phyloP scores from a whole-genome alignment of 1,139 yeast species.

The Dujonia santamariae region DNA sequence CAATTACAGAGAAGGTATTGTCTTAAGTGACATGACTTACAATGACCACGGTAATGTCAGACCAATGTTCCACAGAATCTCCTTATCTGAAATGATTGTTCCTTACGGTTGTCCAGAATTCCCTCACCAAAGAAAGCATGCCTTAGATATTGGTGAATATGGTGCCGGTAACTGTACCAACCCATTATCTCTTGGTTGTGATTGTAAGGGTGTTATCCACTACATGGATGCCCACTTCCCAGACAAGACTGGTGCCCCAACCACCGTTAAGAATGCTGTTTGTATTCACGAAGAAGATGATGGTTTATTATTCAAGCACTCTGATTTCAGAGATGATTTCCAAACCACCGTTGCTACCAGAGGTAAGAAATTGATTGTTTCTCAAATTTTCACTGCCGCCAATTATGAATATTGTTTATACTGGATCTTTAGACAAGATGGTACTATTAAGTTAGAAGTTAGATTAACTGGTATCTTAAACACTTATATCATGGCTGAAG shows the following conservation, averaged over 20 bases:
- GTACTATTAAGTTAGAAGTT: constrained; percentile 73
- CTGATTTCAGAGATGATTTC: constrained; percentile 79
- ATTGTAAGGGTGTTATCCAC: constrained; percentile 81
- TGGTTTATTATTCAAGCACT: constrained; percentile 70
- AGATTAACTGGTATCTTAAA: constrained; percentile 80
- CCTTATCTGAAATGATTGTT: constrained; percentile 79
- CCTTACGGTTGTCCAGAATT: constrained; percentile 79
- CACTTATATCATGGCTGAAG: constrained; percentile 61
- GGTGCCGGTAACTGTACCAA: constrained; percentile 87
- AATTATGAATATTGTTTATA: constrained; percentile 82
- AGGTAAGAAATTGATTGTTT: constrained; percentile 68
- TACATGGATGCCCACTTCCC: constrained; percentile 75
- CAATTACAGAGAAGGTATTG: constrained; percentile 84
- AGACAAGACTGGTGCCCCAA: constrained; percentile 63
- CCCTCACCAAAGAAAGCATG: constrained; percentile 83
- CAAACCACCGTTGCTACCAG: constrained; percentile 73
- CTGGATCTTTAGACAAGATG: constrained; percentile 82
- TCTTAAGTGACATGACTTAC: constrained; percentile 67
- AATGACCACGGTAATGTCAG: constrained; percentile 71
- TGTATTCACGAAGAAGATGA: constrained; percentile 85
- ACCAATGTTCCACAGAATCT: constrained; percentile 74
- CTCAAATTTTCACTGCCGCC: constrained; percentile 83
- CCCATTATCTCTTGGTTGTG: constrained; percentile 75
- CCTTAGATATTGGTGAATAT: constrained; percentile 82
- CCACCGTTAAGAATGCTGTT: constrained; percentile 70